A percentile compares a stretch with the other conserved stretches of the same genome.
Evolutionary conservation across 2,329 filamentous ascomycete species (phyloP).

Genomic region (Sporothrix brasiliensis): DNA sequence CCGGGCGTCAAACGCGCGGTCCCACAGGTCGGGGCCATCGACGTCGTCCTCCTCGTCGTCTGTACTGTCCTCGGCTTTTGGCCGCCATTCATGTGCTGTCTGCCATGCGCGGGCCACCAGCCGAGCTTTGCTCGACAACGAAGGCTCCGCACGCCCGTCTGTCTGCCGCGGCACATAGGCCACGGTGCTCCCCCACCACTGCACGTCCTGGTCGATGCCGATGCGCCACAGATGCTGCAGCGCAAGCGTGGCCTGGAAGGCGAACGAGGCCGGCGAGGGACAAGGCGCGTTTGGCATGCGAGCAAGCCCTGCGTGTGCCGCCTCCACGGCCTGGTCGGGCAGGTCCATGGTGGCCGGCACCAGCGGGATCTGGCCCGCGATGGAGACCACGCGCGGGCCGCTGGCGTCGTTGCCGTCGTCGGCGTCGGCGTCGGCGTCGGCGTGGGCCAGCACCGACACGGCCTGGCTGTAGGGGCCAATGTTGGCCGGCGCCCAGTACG

Average conservation of each 20-base stretch:
- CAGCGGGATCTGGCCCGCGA: slow-evolving; percentile 91
- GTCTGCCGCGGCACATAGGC: slow-evolving; percentile 65
- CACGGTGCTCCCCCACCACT: slow-evolving; percentile 74
- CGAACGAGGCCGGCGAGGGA: slow-evolving; percentile 39
- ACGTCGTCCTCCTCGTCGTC: slow-evolving; percentile 54
- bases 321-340: slow-evolving; percentile 40
- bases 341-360: slow-evolving; percentile 76
- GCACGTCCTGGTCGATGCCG: slow-evolving; percentile 68
- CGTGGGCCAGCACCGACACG: slow-evolving; percentile 53
- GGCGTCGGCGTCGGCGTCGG: slow-evolving; percentile 3
- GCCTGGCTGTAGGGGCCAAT: slow-evolving; percentile 97
- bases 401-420: neutral
- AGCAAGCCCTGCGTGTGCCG: neutral
- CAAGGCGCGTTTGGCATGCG: neutral
- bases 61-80: slow-evolving; percentile 43
- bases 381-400: slow-evolving; percentile 54
- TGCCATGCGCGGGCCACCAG: slow-evolving; percentile 55
- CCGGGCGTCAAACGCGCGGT: slow-evolving; percentile 60
- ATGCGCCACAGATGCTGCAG: slow-evolving; percentile 91
- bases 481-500: slow-evolving; percentile 97
- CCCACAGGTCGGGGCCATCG: slow-evolving; percentile 67
- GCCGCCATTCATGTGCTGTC: slow-evolving; percentile 46
- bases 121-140: slow-evolving; percentile 43
- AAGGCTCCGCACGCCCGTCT: slow-evolving; percentile 38
- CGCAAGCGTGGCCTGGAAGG: slow-evolving; percentile 67